Conservation (phyloP, 257 asterid species). For the Coffea eugenioides region DNA sequence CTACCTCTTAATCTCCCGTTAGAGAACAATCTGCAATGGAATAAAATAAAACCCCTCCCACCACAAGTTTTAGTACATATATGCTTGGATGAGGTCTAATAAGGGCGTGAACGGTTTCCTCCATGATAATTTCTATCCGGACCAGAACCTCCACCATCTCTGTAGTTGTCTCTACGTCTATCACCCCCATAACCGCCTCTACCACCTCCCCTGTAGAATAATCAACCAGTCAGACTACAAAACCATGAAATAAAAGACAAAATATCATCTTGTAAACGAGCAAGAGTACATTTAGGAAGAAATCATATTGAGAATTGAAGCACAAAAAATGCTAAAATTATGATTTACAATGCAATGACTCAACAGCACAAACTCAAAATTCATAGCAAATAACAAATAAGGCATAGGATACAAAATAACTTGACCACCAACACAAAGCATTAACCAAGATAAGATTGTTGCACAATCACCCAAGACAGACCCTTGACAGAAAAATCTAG, state of each 20-base stretch:
- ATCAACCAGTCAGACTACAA: slow-evolving; percentile 22
- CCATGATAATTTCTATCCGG: slow-evolving; percentile 89
- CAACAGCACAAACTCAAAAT: background rate
- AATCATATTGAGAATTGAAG: background rate
- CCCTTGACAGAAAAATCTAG: background rate
- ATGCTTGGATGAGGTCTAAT: slow-evolving; percentile 48
- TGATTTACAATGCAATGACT: background rate
- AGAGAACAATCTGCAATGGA: slow-evolving; percentile 70
- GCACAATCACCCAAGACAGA: background rate
- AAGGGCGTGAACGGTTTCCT: slow-evolving; percentile 97
- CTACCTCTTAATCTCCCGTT: slow-evolving; percentile 86
- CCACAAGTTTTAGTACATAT: slow-evolving; percentile 74
- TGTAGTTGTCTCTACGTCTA: slow-evolving; percentile 74
- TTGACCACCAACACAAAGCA: background rate
- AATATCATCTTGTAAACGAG: background rate
- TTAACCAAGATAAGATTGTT: background rate
- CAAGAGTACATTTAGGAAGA: background rate
- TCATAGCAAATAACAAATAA: background rate
- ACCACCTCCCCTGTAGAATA: slow-evolving; percentile 75
- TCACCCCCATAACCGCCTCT: slow-evolving; percentile 91
- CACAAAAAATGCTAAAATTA: background rate
- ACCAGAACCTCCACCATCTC: slow-evolving; percentile 91
- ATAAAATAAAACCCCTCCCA: slow-evolving; percentile 65
- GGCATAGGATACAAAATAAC: background rate
- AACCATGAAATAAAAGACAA: background rate